These are phyloP conservation scores for Gautieria morchelliformis DNA, from an alignment of 768 basidiomycete species.

Conservation along the genomic window DNA sequence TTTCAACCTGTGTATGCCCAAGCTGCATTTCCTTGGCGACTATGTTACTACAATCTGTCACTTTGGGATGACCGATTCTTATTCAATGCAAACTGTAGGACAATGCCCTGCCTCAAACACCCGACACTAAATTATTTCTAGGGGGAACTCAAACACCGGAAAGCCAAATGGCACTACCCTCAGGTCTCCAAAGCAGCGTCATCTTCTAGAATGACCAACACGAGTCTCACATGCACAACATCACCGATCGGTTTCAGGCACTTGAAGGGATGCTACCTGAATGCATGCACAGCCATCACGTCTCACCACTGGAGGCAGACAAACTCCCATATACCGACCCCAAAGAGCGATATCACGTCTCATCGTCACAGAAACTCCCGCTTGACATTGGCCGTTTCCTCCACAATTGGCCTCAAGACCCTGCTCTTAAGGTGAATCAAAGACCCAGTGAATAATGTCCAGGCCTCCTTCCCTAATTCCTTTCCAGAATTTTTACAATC, in stretches of 20 bases:
- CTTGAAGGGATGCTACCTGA: background rate
- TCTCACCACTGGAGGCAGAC: background rate
- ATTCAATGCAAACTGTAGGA: slow-evolving; percentile 23
- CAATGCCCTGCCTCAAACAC: background rate
- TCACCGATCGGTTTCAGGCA: background rate
- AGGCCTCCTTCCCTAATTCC: background rate
- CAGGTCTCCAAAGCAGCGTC: no score
- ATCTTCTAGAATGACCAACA: slow-evolving; percentile 14
- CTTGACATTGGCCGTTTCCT: background rate
- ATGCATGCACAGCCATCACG: background rate
- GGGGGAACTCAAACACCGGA: slow-evolving; percentile 30
- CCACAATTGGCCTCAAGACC: background rate
- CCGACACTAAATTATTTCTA: no score
- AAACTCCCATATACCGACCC: background rate
- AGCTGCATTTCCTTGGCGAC: slow-evolving; percentile 28
- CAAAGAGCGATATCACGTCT: background rate
- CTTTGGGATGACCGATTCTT: slow-evolving; percentile 28
- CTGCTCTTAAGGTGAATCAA: background rate
- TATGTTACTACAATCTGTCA: slow-evolving; percentile 18
- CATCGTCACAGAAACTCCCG: background rate
- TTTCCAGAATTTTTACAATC: background rate
- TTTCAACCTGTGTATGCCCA: slow-evolving; percentile 26
- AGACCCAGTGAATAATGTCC: background rate
- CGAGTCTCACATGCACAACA: slow-evolving; percentile 5
- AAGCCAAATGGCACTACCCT: slow-evolving; percentile 28